Base-by-base conservation (phyloP, 2,329 filamentous ascomycete genomes). In the Colletotrichum chlorophyti region DNA sequence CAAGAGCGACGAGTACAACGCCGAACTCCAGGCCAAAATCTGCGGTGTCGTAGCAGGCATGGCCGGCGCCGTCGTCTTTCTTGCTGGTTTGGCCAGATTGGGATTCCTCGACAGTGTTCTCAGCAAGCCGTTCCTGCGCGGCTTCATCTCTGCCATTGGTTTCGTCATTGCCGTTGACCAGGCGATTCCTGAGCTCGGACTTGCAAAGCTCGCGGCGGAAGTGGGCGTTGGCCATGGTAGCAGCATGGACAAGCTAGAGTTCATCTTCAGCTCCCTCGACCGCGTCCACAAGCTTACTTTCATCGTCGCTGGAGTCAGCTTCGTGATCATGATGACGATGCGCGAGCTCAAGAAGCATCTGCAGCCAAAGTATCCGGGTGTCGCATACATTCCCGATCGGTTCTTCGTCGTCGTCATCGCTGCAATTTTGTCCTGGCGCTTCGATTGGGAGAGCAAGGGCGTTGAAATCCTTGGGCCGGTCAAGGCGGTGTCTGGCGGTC, bases 111-210 rank as follows among this genome's bases (percentile, higher is more conserved):
- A 99, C 70, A 97, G 92, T 68, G 93, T 99, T 10, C 82, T 99
- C 31, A 97, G 93, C 65, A 84, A 92, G 29, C 95, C 95, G 1
- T 98, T 99, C 67, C 76, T 98, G 53, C 83, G 95, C 59, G 95
- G 95, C 1, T 99, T 99, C 76, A 97, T 99, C 74, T 97, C 91
- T 55, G 95, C 95, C 47, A 96, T 99, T 70, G 95, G 95, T 45
- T 91, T 97, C 53, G 93, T 98, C 64, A 98, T 99, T 70, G 87
- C 96, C 34, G 91, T 98, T 31, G 95, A 98, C 72, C 95, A 99
- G 74, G 78, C 97, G 40, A 91, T 97, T 50, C 93, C 94, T 0
- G 93, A 98, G 73, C 83, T 96, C 66, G 95, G 95, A 1, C 81
- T 99, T 19, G 82, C 81, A 32, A 76, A 81, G 1, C 74, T 86